Evolutionary conservation across 2,329 filamentous ascomycete genomes (phyloP).

Genomic region (Knoxdaviesia capensis): DNA sequence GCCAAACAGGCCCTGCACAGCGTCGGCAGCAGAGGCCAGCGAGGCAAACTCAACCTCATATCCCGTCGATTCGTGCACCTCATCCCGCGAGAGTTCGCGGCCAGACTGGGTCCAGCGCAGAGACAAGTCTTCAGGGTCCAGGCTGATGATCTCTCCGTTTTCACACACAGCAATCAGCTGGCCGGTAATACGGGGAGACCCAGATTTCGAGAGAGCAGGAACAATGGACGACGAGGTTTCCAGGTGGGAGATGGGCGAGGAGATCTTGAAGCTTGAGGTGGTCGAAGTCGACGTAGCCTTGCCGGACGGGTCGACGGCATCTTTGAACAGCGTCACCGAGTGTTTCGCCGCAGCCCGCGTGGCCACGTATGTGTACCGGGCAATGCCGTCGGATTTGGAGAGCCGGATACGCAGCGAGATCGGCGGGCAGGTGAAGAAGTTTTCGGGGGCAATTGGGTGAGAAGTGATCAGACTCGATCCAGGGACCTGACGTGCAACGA

Average conservation of each 20-base stretch:
- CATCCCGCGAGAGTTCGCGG: conserved; percentile 20
- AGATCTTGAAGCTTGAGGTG: conserved; percentile 20
- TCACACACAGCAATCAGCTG: conserved; percentile 33
- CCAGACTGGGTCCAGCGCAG: conserved; percentile 25
- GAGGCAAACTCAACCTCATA: conserved; percentile 30
- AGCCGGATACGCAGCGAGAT: conserved; percentile 34
- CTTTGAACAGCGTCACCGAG: conserved; percentile 39
- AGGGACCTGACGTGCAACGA: conserved; percentile 25
- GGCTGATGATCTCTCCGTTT: conserved; percentile 38
- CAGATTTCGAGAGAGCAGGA: neutral
- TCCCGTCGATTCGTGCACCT: conserved; percentile 10
- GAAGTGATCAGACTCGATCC: conserved; percentile 42
- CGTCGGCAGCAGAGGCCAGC: conserved; percentile 23
- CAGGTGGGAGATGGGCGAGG: conserved; percentile 12
- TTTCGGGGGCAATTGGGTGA: conserved; percentile 45
- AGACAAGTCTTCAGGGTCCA: conserved; percentile 34
- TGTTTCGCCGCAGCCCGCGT: conserved; percentile 24
- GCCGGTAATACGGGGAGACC: conserved; percentile 2
- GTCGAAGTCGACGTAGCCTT: conserved; percentile 30
- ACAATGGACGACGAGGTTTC: conserved; percentile 4
- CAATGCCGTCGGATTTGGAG: conserved; percentile 23
- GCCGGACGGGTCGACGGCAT: conserved; percentile 28
- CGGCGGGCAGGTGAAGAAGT: conserved; percentile 40
- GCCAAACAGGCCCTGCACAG: conserved; percentile 33
- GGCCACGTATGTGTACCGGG: conserved; percentile 41